Base-by-base conservation (phyloP, 2,329 filamentous ascomycete species). In the Aspergillus sp. region DNA sequence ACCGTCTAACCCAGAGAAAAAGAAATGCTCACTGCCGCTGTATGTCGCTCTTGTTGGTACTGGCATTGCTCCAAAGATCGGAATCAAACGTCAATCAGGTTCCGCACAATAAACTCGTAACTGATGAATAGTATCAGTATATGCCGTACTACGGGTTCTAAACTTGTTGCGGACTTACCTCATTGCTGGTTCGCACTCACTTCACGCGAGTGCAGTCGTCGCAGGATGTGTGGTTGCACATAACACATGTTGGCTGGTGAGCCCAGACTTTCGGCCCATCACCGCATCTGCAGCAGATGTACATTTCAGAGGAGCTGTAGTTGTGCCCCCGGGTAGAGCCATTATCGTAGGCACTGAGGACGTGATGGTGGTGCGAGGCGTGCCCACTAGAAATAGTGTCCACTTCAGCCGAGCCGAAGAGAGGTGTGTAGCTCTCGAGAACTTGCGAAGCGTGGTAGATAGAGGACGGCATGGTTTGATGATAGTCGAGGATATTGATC, bases 221-320 rank as follows among this genome's bases (percentile, higher is more conserved):
- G 69, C 77, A 79, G 28, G 65, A 68, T 15, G 45, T 43, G 25
- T 79, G 77, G 2, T 69, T 1, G 68, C 77, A 79, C 0, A 45
- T 59, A 3, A 77, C 65, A 55, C 77, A 80, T 22, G 43, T 49
- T 2, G 73, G 68, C 48, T 80, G 74, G 31, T 62, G 48, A 11
- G 74, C 66, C 63, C 66, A 79, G 45, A 77, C 64, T 55, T 79
- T 79, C 0, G 77, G 77, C 0, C 77, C 77, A 47, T 79, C 77
- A 1, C 68, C 45, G 61, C 77, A 80, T 4, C 61, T 1, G 70
- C 77, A 80, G 68, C 77, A 80, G 58, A 76, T 69, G 50, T 77
- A 80, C 64, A 76, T 67, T 55, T 71, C 64, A 9, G 68, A 71
- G 1, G 63, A 30, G 25, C 53, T 45, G 54, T 67, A 63, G 8